Evolutionary conservation across 2,329 filamentous ascomycete species (phyloP).

Genomic region (Fusarium mundagurra): DNA sequence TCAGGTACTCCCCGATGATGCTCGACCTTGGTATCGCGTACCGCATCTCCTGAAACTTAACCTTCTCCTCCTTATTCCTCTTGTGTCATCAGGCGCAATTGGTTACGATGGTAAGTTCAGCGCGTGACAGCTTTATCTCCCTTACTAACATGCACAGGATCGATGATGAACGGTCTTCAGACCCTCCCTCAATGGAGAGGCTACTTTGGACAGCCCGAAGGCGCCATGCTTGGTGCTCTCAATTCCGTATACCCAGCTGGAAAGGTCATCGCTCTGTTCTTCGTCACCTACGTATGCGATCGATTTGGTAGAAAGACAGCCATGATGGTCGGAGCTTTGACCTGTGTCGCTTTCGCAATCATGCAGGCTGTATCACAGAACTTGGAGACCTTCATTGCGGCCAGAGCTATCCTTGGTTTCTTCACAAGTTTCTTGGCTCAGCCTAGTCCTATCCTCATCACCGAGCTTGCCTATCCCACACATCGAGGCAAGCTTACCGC

Average conservation of each 20-base stretch:
- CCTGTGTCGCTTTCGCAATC: conserved; percentile 44
- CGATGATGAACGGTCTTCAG: conserved; percentile 58
- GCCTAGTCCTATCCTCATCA: conserved; percentile 47
- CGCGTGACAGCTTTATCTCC: rapidly evolving
- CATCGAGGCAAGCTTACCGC: conserved; percentile 48
- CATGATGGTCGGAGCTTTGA: conserved; percentile 48
- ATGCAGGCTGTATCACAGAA: conserved; percentile 47
- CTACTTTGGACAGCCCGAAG: conserved; percentile 52
- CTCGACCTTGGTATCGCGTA: conserved; percentile 53
- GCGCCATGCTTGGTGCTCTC: conserved; percentile 50
- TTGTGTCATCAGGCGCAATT: conserved; percentile 53
- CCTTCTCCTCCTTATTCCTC: conserved; percentile 54
- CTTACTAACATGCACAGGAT: conserved; percentile 35
- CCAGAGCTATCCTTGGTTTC: conserved; percentile 48
- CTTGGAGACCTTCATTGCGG: conserved; percentile 43
- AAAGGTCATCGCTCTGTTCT: conserved; percentile 49
- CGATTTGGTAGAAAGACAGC: conserved; percentile 53
- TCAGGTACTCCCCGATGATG: conserved; percentile 53
- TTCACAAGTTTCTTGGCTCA: conserved; percentile 45
- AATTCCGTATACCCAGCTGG: conserved; percentile 52
- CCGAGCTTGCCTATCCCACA: conserved; percentile 48
- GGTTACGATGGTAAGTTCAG: conserved; percentile 54
- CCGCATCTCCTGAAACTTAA: conserved; percentile 57
- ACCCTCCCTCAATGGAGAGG: conserved; percentile 52
- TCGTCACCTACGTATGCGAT: conserved; percentile 51